Percentiles rank a stretch among this genome's conserved stretches.
phyloP scores from a whole-genome alignment of 176 grass and related monocot species.

The Urochloa ruziziensis region DNA sequence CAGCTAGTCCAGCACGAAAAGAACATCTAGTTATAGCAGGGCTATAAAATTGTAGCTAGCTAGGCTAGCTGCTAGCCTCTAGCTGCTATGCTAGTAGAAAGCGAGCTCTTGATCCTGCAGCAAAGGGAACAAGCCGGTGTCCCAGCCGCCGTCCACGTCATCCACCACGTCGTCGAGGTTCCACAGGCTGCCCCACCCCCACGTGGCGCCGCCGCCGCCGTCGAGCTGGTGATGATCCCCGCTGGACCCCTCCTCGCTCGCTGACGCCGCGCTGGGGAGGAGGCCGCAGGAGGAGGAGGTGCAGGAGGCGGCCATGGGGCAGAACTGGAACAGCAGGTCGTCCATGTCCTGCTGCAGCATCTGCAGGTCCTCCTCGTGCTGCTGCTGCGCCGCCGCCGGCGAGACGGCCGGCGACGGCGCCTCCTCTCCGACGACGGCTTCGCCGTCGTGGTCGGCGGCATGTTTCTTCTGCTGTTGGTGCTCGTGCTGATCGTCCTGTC shows the following conservation, averaged over 20 bases:
- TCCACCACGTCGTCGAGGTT: constrained; percentile 66
- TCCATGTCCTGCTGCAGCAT: constrained; percentile 38
- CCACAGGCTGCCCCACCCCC: constrained; percentile 97
- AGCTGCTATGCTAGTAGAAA: constrained; percentile 36
- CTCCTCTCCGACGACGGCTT: background rate
- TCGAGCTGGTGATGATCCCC: constrained; percentile 26
- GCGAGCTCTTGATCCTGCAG: constrained; percentile 34
- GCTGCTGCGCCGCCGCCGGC: background rate
- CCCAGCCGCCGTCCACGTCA: constrained; percentile 38
- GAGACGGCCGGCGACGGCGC: background rate
- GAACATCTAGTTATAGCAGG: background rate
- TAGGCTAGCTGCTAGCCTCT: background rate
- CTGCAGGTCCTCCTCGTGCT: background rate
- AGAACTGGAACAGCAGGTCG: constrained; percentile 38
- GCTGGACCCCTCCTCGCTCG: constrained; percentile 37
- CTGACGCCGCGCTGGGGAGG: constrained; percentile 18
- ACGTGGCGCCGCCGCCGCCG: constrained; percentile 34
- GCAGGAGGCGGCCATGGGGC: constrained; percentile 44
- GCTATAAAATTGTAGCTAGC: background rate
- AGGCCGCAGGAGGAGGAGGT: constrained; percentile 18
- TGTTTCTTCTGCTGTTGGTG: background rate
- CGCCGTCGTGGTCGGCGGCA: background rate
- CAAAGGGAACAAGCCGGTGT: constrained; percentile 18
- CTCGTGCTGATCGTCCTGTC: background rate
- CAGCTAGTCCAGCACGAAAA: constrained; percentile 10